Evolutionary conservation across 2,329 filamentous ascomycete genomes (phyloP), one percentile per base, ranked within the genome.

Genomic region (Malbranchea cinnamomea): DNA sequence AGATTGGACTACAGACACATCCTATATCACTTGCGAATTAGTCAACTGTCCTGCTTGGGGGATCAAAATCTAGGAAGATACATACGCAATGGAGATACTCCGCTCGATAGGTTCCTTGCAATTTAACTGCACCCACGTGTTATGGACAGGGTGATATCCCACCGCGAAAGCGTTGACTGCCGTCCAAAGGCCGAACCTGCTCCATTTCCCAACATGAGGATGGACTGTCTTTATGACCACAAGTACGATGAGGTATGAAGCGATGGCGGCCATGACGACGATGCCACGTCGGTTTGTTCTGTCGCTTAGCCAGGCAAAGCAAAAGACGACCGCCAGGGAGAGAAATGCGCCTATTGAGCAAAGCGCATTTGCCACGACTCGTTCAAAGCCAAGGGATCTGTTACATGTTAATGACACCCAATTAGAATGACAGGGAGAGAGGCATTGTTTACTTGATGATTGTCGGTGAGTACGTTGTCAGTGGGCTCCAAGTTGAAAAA

Each of bases 101-200:
- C 62, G 44, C 41, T 67, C 63, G 4, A 55, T 44, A 0, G 58
- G 41, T 11, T 59, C 58, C 9, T 47, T 49, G 38, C 64, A 67
- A 37, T 68, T 69, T 5, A 67, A 45, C 40, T 67, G 62, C 11
- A 65, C 48, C 64, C 63, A 68, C 0, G 60, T 55, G 42, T 68
- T 68, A 32, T 67, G 62, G 1, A 64, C 53, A 0, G 64, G 64
- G 42, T 68, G 65, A 37, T 68, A 68, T 0, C 64, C 60, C 6
- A 68, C 65, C 0, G 64, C 62, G 21, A 68, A 57, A 2, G 48
- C 49, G 41, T 68, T 68, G 3, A 67, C 53, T 0, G 52, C 50
- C 3, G 65, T 68, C 65, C 64, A 68, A 4, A 69, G 44, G 0
- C 54, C 62, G 49, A 60, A 65, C 7, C 56, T 54, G 5, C 53